Base-by-base conservation (phyloP, 2,329 filamentous ascomycete species). In the Coniochaeta sp. region DNA sequence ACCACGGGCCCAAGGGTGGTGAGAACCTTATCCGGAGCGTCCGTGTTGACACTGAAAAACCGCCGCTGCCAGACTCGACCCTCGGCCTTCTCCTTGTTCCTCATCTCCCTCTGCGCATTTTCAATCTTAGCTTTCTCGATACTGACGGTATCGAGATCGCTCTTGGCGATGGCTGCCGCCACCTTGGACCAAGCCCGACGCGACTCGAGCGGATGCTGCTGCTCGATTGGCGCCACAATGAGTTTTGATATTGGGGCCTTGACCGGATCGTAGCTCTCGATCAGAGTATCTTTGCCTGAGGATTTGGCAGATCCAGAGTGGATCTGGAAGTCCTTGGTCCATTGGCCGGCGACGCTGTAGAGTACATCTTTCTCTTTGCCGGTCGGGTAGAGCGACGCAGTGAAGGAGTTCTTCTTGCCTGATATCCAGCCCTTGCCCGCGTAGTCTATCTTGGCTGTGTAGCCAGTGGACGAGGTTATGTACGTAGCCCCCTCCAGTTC, bases 361-460 rank as follows among this genome's bases (percentile, higher is more conserved):
- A 88, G 79, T 62, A 85, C 82, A 58, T 90, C 88, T 75, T 89
- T 89, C 74, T 88, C 91, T 75, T 80, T 79, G 77, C 86, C 76
- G 74, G 90, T 85, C 17, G 79, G 82, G 76, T 89, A 92, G 61
- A 98, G 73, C 26, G 80, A 81, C 16, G 92, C 93, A 14, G 80
- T 85, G 72, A 98, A 91, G 60, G 83, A 89, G 78, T 98, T 98
- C 80, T 96, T 97, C 81, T 96, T 96, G 66, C 93, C 95, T 54
- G 89, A 92, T 11, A 99, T 76, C 93, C 93, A 99, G 61, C 93
- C 93, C 72, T 91, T 93, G 69, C 93, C 93, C 63, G 86, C 89
- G 78, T 96, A 99, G 72, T 96, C 91, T 69, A 98, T 90, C 77
- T 91, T 93, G 64, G 91, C 85, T 5, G 91, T 89, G 77, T 89